Evolutionary conservation across 495 filamentous ascomycete species (phyloP), one percentile per base, ranked within the genome.

Genomic region (Pseudevernia furfuracea): DNA sequence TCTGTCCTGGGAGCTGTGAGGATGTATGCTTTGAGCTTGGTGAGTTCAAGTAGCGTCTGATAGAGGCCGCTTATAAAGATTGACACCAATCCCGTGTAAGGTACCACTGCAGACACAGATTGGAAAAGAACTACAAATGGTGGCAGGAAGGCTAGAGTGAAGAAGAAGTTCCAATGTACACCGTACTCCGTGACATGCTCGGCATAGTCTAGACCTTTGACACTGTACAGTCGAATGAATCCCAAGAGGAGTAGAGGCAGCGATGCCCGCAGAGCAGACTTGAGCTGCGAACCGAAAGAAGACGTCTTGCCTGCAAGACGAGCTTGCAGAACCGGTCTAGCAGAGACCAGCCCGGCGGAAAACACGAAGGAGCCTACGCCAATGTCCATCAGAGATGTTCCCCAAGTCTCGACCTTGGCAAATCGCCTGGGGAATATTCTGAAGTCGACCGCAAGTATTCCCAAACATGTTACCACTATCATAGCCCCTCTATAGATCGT

Each of bases 81-180:
- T 4, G 90, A 82, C 15, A 96, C 79, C 12, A 82, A 74, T 37
- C 89, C 86, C 65, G 89, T 92, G 2, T 88, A 92, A 2, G 86
- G 89, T 37, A 91, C 77, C 66, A 82, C 58, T 41, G 75, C 76
- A 77, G 12, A 81, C 9, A 67, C 71, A 0, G 87, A 84, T 66
- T 92, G 88, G 60, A 94, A 90, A 0, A 96, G 72, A n/a, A 93
- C 92, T 59, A 96, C 85, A 68, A 94, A 94, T 5, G 92, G 92
- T 3, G 92, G 91, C 39, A 99, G 75, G 34, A 97, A 84, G 6
- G 86, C 93, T 15, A 99, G 78, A 0, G 94, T 99, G 75, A 99
- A 97, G 79, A 99, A 99, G 74, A 99, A 99, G 74, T 99, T 99
- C 94, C 94, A 99, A 74, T 99, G 94, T 15, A 97, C 90, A 38